phyloP scores from a whole-genome alignment of 148 eudicot genomes.

The Selenicereus undatus region DNA sequence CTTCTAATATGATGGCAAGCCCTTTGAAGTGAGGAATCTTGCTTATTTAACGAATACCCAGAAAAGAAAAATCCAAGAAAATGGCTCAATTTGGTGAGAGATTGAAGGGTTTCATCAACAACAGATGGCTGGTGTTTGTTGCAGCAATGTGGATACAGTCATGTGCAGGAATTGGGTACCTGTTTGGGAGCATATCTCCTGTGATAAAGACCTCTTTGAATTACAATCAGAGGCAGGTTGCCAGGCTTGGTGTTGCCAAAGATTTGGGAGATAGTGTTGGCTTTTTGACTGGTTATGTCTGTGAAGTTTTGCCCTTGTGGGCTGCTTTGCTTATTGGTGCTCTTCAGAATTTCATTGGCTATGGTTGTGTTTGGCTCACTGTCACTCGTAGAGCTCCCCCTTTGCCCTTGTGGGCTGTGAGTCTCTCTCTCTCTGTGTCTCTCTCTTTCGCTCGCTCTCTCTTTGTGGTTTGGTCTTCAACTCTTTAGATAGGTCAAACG shows the following conservation, averaged over 20 bases:
- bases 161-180: conserved; percentile 85
- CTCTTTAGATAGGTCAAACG: background rate
- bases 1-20: background rate
- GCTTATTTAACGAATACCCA: background rate
- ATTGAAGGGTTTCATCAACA: conserved; percentile 45
- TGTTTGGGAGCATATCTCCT: conserved; percentile 95
- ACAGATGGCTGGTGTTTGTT: conserved; percentile 87
- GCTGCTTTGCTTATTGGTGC: conserved; percentile 87
- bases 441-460: background rate
- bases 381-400: conserved; percentile 60
- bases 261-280: conserved; percentile 96
- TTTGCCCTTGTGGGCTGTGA: conserved; percentile 91
- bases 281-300: conserved; percentile 80
- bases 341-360: conserved; percentile 77
- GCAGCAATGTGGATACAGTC: conserved; percentile 98
- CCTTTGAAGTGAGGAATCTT: background rate
- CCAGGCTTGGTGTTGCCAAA: conserved; percentile 87
- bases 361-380: conserved; percentile 91
- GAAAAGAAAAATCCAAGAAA: background rate
- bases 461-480: no score
- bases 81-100: conserved; percentile 45
- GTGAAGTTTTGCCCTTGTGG: conserved; percentile 84
- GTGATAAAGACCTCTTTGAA: conserved; percentile 61
- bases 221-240: conserved; percentile 83
- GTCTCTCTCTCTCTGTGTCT: conserved; percentile 28